These are phyloP conservation scores for Rosellinia necatrix DNA, from an alignment of 2,329 filamentous ascomycete genomes.

Conservation along the genomic window DNA sequence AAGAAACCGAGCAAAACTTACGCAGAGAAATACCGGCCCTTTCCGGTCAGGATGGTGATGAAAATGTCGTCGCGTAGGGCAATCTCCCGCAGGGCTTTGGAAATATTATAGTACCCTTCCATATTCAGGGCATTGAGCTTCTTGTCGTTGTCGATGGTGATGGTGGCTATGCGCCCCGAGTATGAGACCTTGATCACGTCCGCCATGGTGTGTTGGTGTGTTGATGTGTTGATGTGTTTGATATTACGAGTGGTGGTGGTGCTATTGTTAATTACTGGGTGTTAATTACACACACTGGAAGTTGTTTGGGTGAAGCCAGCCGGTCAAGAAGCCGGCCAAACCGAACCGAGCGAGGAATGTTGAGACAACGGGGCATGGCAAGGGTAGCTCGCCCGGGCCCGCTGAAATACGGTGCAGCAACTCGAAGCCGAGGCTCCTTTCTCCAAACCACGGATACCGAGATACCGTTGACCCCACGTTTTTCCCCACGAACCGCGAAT, in stretches of 20 bases:
- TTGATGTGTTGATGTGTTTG: not conserved
- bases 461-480: not conserved
- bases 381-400: no score
- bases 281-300: no score
- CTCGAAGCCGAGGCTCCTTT: constrained; percentile 10
- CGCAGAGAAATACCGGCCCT: constrained; percentile 87
- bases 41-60: constrained; percentile 83
- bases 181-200: constrained; percentile 61
- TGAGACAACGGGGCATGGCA: no score
- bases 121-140: constrained; percentile 85
- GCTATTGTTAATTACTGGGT: no score
- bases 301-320: no score
- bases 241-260: no score
- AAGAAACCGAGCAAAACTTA: constrained; percentile 49
- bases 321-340: no score
- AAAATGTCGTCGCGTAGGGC: constrained; percentile 79
- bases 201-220: constrained; percentile 38
- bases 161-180: constrained; percentile 73
- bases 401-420: constrained; percentile 2
- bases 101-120: constrained; percentile 77
- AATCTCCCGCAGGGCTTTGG: constrained; percentile 74
- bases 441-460: not conserved
- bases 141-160: constrained; percentile 82
- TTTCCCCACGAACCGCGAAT: constrained; percentile 6
- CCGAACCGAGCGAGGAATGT: no score